Conservation (phyloP, 352 stramenopile genomes). For the Globisporangium irregulare region DNA sequence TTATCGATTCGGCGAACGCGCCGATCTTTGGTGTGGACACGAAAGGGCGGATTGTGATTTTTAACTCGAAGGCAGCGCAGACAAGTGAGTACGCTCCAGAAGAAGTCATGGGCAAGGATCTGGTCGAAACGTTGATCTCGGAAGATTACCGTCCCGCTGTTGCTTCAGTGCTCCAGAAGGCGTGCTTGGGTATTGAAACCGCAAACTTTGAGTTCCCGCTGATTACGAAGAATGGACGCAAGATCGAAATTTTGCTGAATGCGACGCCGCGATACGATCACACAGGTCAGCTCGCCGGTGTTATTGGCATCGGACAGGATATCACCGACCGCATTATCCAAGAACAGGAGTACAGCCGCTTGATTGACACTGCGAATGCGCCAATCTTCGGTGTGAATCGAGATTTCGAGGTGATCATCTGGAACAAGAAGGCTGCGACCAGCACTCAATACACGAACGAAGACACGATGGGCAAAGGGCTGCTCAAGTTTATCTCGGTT, state of each 20-base stretch:
- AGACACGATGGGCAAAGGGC: slow-evolving; percentile 69
- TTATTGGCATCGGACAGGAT: slow-evolving; percentile 57
- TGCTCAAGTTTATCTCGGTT: slow-evolving; percentile 60
- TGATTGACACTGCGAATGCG: slow-evolving; percentile 69
- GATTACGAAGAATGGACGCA: slow-evolving; percentile 54
- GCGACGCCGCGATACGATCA: slow-evolving; percentile 49
- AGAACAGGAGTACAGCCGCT: slow-evolving; percentile 59
- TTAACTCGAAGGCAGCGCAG: slow-evolving; percentile 79
- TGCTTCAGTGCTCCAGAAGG: slow-evolving; percentile 45
- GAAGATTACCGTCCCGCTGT: slow-evolving; percentile 45
- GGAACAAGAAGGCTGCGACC: slow-evolving; percentile 86
- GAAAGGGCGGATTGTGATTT: slow-evolving; percentile 54
- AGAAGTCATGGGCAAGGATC: slow-evolving; percentile 79
- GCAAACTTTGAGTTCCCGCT: slow-evolving; percentile 58
- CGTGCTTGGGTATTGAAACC: slow-evolving; percentile 47
- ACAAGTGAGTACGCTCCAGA: slow-evolving; percentile 74
- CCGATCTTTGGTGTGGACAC: slow-evolving; percentile 36
- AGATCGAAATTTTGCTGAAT: slow-evolving; percentile 52
- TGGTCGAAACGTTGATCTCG: slow-evolving; percentile 77
- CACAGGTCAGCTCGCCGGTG: slow-evolving; percentile 43
- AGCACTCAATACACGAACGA: slow-evolving; percentile 82
- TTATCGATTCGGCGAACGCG: slow-evolving; percentile 9
- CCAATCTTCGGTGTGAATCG: slow-evolving; percentile 67
- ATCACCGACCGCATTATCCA: slow-evolving; percentile 61
- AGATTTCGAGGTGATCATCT: slow-evolving; percentile 69